Evolutionary conservation across 352 stramenopile genomes (phyloP).

Genomic region (Pythium rhizo-oryzae): DNA sequence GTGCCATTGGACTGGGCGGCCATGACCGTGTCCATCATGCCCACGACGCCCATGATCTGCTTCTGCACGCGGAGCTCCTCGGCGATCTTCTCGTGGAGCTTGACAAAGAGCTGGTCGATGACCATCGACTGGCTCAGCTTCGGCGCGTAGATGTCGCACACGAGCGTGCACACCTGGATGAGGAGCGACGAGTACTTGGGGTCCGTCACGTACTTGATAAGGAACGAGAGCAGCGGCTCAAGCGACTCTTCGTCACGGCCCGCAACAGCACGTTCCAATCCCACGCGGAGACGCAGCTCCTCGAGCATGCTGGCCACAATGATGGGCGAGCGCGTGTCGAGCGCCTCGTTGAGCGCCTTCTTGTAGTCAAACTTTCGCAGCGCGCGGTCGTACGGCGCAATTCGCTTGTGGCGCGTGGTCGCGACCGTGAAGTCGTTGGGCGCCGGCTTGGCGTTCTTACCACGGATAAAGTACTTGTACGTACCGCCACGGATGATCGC

Average conservation of each 20-base stretch:
- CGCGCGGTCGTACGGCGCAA: constrained; percentile 92
- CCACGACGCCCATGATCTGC: constrained; percentile 85
- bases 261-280: constrained; percentile 88
- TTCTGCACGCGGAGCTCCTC: constrained; percentile 88
- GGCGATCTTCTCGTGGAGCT: constrained; percentile 87
- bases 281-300: constrained; percentile 92
- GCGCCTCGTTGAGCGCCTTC: constrained; percentile 94
- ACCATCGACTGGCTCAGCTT: constrained; percentile 91
- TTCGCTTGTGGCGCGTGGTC: constrained; percentile 86
- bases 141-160: constrained; percentile 93
- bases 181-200: constrained; percentile 93
- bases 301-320: constrained; percentile 95
- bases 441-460: constrained; percentile 80
- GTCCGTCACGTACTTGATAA: constrained; percentile 95
- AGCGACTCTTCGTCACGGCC: constrained; percentile 94
- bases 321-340: constrained; percentile 90
- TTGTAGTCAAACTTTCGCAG: constrained; percentile 97
- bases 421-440: constrained; percentile 80
- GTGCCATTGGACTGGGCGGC: constrained; percentile 78
- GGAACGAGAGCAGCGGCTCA: constrained; percentile 94
- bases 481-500: constrained; percentile 80
- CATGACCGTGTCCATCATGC: constrained; percentile 91
- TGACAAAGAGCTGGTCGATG: constrained; percentile 95
- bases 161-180: constrained; percentile 91
- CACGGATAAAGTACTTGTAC: constrained; percentile 92